These are phyloP conservation scores for Oryza nivara DNA, from an alignment of 176 grass and related monocot genomes.

Conservation along the genomic window DNA sequence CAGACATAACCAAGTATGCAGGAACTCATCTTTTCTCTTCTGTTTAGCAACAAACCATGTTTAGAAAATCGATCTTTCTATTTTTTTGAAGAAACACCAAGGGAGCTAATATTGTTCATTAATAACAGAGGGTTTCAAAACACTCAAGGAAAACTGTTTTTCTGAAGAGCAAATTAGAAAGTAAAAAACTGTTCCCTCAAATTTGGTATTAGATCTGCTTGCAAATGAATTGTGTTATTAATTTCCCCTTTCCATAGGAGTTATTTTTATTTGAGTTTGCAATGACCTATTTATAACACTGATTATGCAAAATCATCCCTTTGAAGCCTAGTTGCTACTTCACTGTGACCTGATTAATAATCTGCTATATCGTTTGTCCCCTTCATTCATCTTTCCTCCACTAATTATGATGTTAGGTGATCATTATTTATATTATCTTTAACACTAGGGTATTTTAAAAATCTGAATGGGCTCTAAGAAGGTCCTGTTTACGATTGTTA, in stretches of 20 bases:
- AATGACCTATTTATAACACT: background rate
- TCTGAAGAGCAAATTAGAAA: background rate
- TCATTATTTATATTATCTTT: slow-evolving; percentile 6
- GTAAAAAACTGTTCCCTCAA: background rate
- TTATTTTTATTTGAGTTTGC: background rate
- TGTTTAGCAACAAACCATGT: background rate
- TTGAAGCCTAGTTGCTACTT: slow-evolving; percentile 20
- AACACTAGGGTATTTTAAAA: background rate
- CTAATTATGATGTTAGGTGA: slow-evolving; percentile 8
- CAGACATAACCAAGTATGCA: background rate
- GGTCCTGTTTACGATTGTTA: background rate
- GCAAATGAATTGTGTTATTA: background rate
- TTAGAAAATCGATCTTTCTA: background rate
- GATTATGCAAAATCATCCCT: background rate
- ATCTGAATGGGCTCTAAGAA: background rate
- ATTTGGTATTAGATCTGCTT: background rate
- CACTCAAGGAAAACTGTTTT: background rate
- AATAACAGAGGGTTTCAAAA: background rate
- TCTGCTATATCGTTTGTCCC: slow-evolving; percentile 2
- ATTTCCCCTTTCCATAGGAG: background rate
- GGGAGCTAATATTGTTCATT: background rate
- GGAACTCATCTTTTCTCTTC: background rate
- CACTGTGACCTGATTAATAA: slow-evolving; percentile 23
- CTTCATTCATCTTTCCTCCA: slow-evolving; percentile 7
- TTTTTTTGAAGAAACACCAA: background rate